Evolutionary conservation across 1,139 yeast genomes (phyloP).

Genomic region (Candida mesenterica): DNA sequence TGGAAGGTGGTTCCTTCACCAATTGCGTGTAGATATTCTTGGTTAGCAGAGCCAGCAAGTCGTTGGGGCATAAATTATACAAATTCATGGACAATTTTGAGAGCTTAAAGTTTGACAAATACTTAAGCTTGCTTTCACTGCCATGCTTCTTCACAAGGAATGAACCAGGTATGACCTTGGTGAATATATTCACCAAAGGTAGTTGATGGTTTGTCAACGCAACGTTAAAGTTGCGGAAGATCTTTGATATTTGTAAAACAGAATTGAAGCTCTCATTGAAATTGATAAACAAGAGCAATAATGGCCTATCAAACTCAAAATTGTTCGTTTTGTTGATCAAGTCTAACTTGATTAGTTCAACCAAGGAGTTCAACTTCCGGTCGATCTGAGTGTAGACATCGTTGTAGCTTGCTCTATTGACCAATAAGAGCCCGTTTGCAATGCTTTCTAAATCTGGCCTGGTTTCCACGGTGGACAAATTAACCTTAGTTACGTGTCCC

Average conservation of each 20-base stretch:
- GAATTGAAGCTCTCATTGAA: slow-evolving; percentile 47
- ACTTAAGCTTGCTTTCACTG: slow-evolving; percentile 18
- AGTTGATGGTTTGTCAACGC: slow-evolving; percentile 38
- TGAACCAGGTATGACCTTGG: slow-evolving; percentile 58
- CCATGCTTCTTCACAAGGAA: slow-evolving; percentile 35
- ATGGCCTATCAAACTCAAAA: slow-evolving; percentile 45
- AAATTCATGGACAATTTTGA: slow-evolving; percentile 56
- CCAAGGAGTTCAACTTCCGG: slow-evolving; percentile 29
- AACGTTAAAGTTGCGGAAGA: slow-evolving; percentile 48
- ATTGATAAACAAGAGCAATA: slow-evolving; percentile 47
- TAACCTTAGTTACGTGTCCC: slow-evolving; percentile 42
- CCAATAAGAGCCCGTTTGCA: slow-evolving; percentile 33
- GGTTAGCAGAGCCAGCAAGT: slow-evolving; percentile 5
- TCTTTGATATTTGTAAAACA: slow-evolving; percentile 44
- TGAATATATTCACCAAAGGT: slow-evolving; percentile 46
- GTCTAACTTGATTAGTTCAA: slow-evolving; percentile 38
- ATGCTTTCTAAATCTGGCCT: slow-evolving; percentile 35
- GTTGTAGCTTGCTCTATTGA: slow-evolving; percentile 20
- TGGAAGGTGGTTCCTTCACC: slow-evolving; percentile 46
- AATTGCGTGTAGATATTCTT: slow-evolving; percentile 37
- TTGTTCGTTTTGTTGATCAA: slow-evolving; percentile 41
- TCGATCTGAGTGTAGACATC: slow-evolving; percentile 31
- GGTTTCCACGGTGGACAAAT: slow-evolving; percentile 30
- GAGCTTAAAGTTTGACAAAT: slow-evolving; percentile 49
- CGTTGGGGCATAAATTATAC: slow-evolving; percentile 57